Percentiles rank a stretch among this genome's conserved stretches.
Evolutionary conservation across 805 yeast genomes (phyloP).

Genomic region (Hanseniaspora nectarophila): DNA sequence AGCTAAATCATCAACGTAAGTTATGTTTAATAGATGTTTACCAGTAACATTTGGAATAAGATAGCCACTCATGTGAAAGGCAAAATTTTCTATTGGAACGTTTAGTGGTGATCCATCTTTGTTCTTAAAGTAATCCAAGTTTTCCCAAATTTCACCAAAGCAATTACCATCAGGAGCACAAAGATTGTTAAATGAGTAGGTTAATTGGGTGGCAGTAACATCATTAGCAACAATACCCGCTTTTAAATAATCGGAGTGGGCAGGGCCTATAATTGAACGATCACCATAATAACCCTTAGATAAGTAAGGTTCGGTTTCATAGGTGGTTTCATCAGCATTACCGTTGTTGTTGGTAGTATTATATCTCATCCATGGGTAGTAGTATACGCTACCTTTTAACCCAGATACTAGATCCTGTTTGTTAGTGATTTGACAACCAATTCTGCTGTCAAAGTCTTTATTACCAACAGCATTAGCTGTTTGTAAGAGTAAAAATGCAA

Average conservation of each 20-base stretch:
- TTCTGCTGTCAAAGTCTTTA: not conserved
- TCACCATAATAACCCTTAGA: constrained; percentile 3
- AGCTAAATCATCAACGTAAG: constrained; percentile 10
- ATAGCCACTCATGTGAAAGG: constrained; percentile 6
- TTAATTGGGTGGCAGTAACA: not conserved
- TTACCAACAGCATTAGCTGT: not conserved
- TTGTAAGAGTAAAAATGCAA: not conserved
- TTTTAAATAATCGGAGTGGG: not conserved
- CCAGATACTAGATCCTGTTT: not conserved
- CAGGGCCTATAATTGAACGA: not conserved
- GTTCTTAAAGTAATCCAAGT: not conserved
- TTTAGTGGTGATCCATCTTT: not conserved
- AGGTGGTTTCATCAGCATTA: not conserved
- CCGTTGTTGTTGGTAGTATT: not conserved
- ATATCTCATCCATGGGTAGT: constrained; percentile 2
- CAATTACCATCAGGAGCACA: not conserved
- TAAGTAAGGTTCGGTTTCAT: not conserved
- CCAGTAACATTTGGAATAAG: constrained; percentile 3
- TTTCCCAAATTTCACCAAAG: not conserved
- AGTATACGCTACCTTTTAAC: constrained; percentile 2
- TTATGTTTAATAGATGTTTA: not conserved
- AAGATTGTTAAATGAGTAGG: not conserved
- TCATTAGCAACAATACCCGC: not conserved
- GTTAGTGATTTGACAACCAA: not conserved
- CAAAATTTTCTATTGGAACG: not conserved